Evolutionary conservation across 345 rosid genomes (phyloP), one percentile per base, ranked within the genome.

Genomic region (Boechera divaricarpa): DNA sequence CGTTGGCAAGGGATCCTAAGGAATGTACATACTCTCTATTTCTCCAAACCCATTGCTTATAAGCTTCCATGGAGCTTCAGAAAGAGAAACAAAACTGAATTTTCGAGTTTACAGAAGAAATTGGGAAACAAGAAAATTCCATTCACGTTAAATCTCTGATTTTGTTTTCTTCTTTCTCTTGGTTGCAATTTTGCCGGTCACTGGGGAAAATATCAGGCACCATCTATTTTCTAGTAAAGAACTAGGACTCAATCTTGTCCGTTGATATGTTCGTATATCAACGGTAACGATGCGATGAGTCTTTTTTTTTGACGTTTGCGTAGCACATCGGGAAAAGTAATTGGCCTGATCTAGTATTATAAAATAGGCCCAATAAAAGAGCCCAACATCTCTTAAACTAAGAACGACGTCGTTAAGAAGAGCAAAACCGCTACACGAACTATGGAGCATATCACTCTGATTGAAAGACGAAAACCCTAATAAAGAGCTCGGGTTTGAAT

Each of bases 1-100:
- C 99, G 81, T 87, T 93, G 74, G 97, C 97, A 72, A 96, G 85
- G 63, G 99, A 93, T 78, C 94, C 93, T 67, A 96, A 72, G 35
- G 98, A 90, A 82, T 90, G 94, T 29, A 93, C 96, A 78, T 86
- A 87, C 71, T 88, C 99, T 83, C 78, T 87, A 69, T 93, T 96
- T 71, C 82, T 90, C 82, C 94, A 86, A 54, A 96, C 90, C 98
- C 99, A 93, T 66, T 79, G 79, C 90, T 87, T 92, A 77, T 95
- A 95, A 67, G 88, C 89, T 75, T 91, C 99, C 98, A 95, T 93
- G 69, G 69, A 71, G 45, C 72, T 48, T 53, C 60, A 55, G 10
- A 47, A 5, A 16, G 12, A 38, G 11, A 48, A 39, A 0, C 41
- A 13, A 72, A 58, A 4, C 31, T 0, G 18, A 72, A 10, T 48